These are phyloP conservation scores for Aureococcus anophagefferens DNA, from an alignment of 108 stramenopile species.

Conservation along the genomic window DNA sequence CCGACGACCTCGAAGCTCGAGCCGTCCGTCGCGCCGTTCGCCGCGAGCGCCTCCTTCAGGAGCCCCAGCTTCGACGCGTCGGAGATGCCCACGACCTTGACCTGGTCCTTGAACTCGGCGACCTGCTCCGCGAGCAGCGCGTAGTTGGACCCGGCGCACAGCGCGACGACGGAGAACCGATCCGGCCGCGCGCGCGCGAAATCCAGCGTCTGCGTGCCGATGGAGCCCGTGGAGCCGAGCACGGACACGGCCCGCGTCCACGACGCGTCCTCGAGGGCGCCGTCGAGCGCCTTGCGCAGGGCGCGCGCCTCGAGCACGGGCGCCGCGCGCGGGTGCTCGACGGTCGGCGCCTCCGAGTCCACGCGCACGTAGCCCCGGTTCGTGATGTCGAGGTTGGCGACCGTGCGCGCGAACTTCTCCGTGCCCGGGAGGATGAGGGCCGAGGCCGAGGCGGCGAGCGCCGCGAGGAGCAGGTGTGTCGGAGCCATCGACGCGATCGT, in stretches of 20 bases:
- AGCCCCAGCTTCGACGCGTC: neutral
- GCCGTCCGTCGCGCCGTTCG: neutral
- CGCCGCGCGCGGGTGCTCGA: neutral
- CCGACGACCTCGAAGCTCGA: constrained; percentile 38
- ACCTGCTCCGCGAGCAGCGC: constrained; percentile 83
- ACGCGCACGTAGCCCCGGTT: neutral
- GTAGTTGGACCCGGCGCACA: constrained; percentile 74
- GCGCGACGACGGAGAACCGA: constrained; percentile 77
- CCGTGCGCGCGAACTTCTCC: too few species aligned
- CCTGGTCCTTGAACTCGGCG: constrained; percentile 64
- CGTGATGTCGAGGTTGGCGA: constrained; percentile 1
- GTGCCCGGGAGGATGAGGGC: too few species aligned
- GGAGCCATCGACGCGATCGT: too few species aligned
- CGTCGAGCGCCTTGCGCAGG: neutral
- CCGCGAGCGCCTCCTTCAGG: neutral
- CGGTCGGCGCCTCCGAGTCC: neutral
- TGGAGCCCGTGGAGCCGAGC: constrained; percentile 80
- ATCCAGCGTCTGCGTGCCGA: constrained; percentile 92
- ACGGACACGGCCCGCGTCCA: constrained; percentile 34
- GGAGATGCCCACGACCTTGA: constrained; percentile 14
- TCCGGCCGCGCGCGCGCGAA: constrained; percentile 85
- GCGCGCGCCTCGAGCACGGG: neutral
- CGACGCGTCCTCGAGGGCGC: neutral
- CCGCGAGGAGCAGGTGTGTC: too few species aligned
- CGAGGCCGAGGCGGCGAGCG: too few species aligned